Conservation (phyloP, 129 eudicot species). For the Erigeron canadensis region DNA sequence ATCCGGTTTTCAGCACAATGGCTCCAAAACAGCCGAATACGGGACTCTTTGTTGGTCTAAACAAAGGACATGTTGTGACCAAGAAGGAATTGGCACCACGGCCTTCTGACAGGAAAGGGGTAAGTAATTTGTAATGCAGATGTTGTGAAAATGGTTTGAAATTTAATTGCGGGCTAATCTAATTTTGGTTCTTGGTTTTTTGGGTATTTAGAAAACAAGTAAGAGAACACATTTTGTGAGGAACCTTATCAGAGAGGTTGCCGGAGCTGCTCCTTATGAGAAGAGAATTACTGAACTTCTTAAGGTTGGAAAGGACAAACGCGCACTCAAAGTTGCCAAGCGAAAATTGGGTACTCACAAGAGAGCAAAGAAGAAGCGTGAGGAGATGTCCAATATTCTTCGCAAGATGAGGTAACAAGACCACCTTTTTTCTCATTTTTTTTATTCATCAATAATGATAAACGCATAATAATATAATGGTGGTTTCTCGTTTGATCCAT, state of each 20-base stretch:
- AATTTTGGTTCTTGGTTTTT: too few relatives aligned
- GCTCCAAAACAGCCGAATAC: neutral
- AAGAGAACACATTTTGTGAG: conserved; percentile 26
- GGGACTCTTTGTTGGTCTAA: neutral
- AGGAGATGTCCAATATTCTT: conserved; percentile 23
- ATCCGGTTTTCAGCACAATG: neutral
- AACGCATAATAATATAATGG: too few relatives aligned
- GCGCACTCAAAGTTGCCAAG: conserved; percentile 23
- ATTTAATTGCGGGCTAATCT: too few relatives aligned
- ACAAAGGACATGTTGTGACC: neutral
- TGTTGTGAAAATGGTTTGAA: too few relatives aligned
- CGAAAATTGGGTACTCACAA: conserved; percentile 24
- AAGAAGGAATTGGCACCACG: conserved; percentile 3
- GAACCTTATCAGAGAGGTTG: conserved; percentile 21
- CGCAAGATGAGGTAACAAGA: conserved; percentile 19
- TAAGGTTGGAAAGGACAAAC: conserved; percentile 26
- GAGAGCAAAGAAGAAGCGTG: conserved; percentile 28
- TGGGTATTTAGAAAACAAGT: conserved; percentile 12
- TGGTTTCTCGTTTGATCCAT: too few relatives aligned
- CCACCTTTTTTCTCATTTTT: too few relatives aligned
- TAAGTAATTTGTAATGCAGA: neutral
- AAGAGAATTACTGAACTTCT: conserved; percentile 22
- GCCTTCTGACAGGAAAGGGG: neutral
- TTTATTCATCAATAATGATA: too few relatives aligned
- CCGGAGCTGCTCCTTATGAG: conserved; percentile 31